Conservation (phyloP, 805 yeast species). For the Candida orba region DNA sequence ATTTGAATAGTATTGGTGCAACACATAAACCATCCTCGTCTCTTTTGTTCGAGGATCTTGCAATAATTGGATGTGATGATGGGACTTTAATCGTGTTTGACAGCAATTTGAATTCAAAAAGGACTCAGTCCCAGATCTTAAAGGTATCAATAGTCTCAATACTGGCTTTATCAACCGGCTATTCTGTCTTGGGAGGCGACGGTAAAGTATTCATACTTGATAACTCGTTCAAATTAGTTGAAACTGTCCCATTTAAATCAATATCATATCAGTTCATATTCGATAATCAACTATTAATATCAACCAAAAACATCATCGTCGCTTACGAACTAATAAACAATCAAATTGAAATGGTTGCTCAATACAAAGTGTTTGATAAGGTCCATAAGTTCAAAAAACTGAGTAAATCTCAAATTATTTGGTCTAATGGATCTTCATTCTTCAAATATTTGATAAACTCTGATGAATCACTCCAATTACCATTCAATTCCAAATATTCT, state of each 20-base stretch:
- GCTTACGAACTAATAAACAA: constrained; percentile 12
- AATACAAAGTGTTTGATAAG: constrained; percentile 24
- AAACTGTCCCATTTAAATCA: constrained; percentile 2
- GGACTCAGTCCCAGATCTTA: neutral
- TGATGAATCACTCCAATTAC: constrained; percentile 1
- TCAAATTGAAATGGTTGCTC: constrained; percentile 21
- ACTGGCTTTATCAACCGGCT: neutral
- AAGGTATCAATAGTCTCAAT: neutral
- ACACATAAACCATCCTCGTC: neutral
- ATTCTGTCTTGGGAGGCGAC: constrained; percentile 1
- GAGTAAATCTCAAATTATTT: constrained; percentile 8
- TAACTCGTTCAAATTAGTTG: neutral
- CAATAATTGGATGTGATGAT: neutral
- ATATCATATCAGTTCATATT: neutral
- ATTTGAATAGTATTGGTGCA: neutral
- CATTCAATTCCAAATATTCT: constrained; percentile 1
- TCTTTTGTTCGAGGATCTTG: neutral
- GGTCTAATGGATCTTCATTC: constrained; percentile 5
- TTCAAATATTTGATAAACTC: neutral
- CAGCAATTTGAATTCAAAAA: neutral
- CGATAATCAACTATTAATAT: constrained; percentile 6
- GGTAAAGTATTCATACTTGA: constrained; percentile 5
- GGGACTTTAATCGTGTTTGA: neutral
- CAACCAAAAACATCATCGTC: constrained; percentile 14
- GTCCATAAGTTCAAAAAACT: constrained; percentile 14